Evolutionary conservation across 768 basidiomycete species (phyloP).

Genomic region (Suillus hirtellus): DNA sequence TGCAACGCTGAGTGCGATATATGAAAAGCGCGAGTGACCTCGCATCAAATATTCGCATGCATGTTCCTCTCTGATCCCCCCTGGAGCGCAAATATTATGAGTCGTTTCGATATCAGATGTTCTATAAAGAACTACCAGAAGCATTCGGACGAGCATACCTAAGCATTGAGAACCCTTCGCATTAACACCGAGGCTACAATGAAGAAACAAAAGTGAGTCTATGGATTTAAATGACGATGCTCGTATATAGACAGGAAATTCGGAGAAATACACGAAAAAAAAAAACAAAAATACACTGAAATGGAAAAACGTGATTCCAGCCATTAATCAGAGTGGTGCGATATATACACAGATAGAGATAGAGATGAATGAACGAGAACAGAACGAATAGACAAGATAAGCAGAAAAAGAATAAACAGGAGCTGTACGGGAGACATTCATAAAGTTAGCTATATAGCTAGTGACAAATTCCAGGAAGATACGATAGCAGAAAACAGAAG

Average conservation of each 20-base stretch:
- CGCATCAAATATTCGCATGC: not conserved
- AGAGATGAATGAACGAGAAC: not conserved
- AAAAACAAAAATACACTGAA: slow-evolving; percentile 1
- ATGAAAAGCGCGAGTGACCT: not conserved
- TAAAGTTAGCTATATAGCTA: not conserved
- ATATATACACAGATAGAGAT: slow-evolving; percentile 4
- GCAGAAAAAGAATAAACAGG: not conserved
- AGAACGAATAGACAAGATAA: slow-evolving; percentile 1
- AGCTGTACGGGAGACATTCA: not conserved
- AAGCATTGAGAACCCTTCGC: not conserved
- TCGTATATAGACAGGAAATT: not conserved
- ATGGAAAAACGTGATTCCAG: not conserved
- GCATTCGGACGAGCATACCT: not conserved
- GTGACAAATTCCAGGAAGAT: not conserved
- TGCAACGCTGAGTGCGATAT: not conserved
- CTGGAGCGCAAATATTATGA: not conserved
- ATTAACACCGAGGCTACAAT: not conserved
- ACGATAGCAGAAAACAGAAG: not conserved
- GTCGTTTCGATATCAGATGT: not conserved
- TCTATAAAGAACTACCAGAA: not conserved
- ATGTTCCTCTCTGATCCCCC: not conserved
- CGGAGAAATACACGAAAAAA: not conserved
- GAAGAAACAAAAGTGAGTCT: not conserved
- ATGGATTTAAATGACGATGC: slow-evolving; percentile 1
- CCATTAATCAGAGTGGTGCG: slow-evolving; percentile 1